Evolutionary conservation across 2,329 filamentous ascomycete species (phyloP).

Genomic region (Plenodomus biglobosus): DNA sequence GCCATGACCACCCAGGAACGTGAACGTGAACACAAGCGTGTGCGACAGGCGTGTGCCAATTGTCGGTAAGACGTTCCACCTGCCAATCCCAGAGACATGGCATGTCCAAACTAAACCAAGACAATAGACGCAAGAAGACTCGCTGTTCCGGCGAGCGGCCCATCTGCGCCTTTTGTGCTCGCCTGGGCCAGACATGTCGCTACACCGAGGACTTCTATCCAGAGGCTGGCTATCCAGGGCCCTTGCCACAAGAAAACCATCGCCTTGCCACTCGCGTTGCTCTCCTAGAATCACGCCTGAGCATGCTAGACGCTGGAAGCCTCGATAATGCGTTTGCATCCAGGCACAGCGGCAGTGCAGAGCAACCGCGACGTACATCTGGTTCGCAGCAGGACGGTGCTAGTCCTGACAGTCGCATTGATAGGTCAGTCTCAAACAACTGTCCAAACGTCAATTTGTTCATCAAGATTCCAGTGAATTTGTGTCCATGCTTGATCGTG

Average conservation of each 20-base stretch:
- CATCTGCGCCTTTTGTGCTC: constrained; percentile 10
- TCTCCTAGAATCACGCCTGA: constrained; percentile 3
- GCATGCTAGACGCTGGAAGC: constrained; percentile 1
- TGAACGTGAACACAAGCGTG: constrained; percentile 10
- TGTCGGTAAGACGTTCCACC: constrained; percentile 3
- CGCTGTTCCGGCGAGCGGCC: constrained; percentile 12
- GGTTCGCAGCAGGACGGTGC: neutral
- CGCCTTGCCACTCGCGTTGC: constrained; percentile 5
- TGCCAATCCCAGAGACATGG: neutral
- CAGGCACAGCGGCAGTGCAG: neutral
- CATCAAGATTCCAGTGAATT: neutral
- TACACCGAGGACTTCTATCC: constrained; percentile 6
- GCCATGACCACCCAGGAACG: constrained; percentile 5
- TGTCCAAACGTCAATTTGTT: neutral
- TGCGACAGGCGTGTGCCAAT: constrained; percentile 12
- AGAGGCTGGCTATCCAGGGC: neutral
- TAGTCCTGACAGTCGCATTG: neutral
- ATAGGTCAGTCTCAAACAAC: neutral
- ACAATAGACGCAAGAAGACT: constrained; percentile 10
- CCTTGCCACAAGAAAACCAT: constrained; percentile 1
- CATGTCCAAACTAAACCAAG: neutral
- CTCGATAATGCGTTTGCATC: neutral
- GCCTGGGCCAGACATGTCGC: constrained; percentile 7
- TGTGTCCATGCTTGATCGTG: neutral
- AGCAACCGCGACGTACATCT: neutral